Evolutionary conservation across 208 protist species (phyloP), one percentile per base, ranked within the genome.

Genomic region (Entamoeba dispar): DNA sequence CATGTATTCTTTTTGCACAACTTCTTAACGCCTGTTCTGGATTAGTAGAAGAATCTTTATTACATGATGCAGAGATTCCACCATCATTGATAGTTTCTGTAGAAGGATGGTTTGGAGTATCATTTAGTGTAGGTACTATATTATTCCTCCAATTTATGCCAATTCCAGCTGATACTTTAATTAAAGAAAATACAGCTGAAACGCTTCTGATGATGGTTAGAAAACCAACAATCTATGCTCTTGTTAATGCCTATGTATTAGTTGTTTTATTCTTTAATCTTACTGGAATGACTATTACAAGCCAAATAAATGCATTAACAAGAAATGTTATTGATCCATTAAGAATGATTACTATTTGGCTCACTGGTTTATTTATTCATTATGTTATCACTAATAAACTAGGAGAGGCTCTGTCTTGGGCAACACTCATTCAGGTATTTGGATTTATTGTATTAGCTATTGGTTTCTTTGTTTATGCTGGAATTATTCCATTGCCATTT

Each of bases 281-380:
- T 17, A 52, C 10, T 5, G 50, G 95, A 22, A 96, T 96, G 95
- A 49, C 94, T 38, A 93, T 96, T n/a, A 96, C 95, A 8, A 27
- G 7, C 34, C 93, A 90, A 34, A 50, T 95, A n/a, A 94, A 93
- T 31, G 38, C 95, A 17, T 91, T 96, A 47, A 49, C 92, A 34
- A 38, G 95, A 34, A 96, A 69, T 8, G 95, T 96, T 34, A 92
- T 96, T n/a, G 95, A 96, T 31, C 93, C 95, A 6, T 17, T 96
- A 6, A 34, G 95, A 50, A 96, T 94, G 31, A 50, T 92, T 38
- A 69, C 61, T 50, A 95, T 96, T 31, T 96, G 95, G 95, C 5
- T 96, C 0, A 57, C 51, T 22, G 93, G 92, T 31, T 50, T 96
- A 5, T 38, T 95, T n/a, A 95, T 96, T 38, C 93, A 95, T 73